Base-by-base conservation (phyloP, 164 flowering plant genomes). In the Vitis riparia region DNA sequence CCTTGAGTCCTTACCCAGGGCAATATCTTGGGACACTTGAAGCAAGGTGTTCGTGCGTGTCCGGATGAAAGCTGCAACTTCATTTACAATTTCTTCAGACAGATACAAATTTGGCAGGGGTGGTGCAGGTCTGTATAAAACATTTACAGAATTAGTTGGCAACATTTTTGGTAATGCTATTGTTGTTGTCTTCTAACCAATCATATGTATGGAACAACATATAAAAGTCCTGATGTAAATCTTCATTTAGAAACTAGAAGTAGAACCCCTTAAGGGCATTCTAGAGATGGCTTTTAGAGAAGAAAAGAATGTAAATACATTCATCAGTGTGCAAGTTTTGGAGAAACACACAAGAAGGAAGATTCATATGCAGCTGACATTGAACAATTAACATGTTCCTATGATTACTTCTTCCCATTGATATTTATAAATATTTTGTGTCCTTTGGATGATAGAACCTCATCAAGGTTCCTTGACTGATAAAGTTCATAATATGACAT, bases 71-170 rank as follows among this genome's bases (percentile, higher is more conserved):
- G 70, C 79, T 59, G 87, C 87, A n/a, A 68, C 79, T 71, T 90
- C 87, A 63, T 84, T 77, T 32, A 80, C 84, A 67, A 71, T 19
- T 75, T 93, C 97, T 80, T 93, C 92, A 53, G 94, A 83, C 44
- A 95, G 67, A 68, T 86, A 76, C 80, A 93, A 67, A 49, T 86
- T 80, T 30, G 99, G 97, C 56, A 93, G 76, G 14, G 97, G 95
- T 70, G 99, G 99, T 71, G 97, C 82, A 48, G 98, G 97, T 75
- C 99, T 93, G 91, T 70, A 63, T 71, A 70, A 51, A 16, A 23
- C 2, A 13, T 56, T 19, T 47, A n/a, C 44, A 37, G 44, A 37
- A 37, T 37, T 3, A 37, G 44, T 37, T 37, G 44, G 44, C 6
- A 6, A 37, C 44, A 37, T 37, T 37, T 37, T 37, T 37, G 44